Conservation (phyloP, 352 stramenopile species). For the Peronospora destructor region DNA sequence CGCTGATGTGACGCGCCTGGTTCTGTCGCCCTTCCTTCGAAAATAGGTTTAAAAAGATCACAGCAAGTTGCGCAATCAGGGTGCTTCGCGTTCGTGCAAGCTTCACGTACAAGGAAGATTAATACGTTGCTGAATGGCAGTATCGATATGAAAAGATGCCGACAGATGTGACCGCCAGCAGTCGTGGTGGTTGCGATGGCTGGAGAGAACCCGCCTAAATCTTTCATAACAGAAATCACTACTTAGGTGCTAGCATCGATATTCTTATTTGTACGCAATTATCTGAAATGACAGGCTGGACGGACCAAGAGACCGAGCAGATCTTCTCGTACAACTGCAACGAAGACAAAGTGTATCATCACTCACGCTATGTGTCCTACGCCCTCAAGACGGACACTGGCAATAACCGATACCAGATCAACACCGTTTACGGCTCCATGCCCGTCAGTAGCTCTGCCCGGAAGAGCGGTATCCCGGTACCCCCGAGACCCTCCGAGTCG, state of each 20-base stretch:
- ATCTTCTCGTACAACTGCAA: constrained; percentile 16
- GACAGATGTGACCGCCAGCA: constrained; percentile 18
- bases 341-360: constrained; percentile 19
- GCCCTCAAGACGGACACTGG: constrained; percentile 18
- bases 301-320: constrained; percentile 23
- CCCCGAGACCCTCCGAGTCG: constrained; percentile 8
- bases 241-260: not conserved
- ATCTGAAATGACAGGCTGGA: constrained; percentile 19
- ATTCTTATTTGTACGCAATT: not conserved
- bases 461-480: constrained; percentile 11
- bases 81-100: not conserved
- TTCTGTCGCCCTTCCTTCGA: not conserved
- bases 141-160: constrained; percentile 14
- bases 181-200: constrained; percentile 16
- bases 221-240: constrained; percentile 26
- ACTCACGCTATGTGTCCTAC: constrained; percentile 29
- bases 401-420: constrained; percentile 13
- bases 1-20: not conserved
- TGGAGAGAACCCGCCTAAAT: not conserved
- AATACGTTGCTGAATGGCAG: not conserved
- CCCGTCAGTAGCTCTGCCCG: constrained; percentile 1
- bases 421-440: constrained; percentile 39
- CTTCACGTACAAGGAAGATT: no score
- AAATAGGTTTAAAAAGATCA: constrained; percentile 13
- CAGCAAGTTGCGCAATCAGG: constrained; percentile 7